Base-by-base conservation (phyloP, 2,329 filamentous ascomycete species). In the Ophiocordyceps australis region DNA sequence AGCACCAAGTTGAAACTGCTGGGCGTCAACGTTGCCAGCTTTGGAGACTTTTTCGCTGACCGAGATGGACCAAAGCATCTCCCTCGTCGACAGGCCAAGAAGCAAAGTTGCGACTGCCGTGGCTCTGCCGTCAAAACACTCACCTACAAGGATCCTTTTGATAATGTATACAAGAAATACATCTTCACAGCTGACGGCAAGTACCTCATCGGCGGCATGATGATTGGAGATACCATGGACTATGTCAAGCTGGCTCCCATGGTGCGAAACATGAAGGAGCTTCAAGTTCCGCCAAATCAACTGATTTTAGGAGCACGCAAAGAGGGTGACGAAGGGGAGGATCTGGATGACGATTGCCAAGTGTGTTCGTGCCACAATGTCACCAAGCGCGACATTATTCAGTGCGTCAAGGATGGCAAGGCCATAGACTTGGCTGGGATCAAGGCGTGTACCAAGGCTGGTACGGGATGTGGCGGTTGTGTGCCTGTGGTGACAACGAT, bases 321-420 rank as follows among this genome's bases (percentile, higher is more conserved):
- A 36, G 39, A 70, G 0, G 77, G 74, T 3, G 81, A 80, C 9
- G 78, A 66, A 16, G 73, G 60, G 1, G 79, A 79, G 36, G 81
- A 92, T 39, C 62, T 92, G 35, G 65, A 74, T 26, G 80, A 89
- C 38, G 80, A 89, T 41, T 80, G 79, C 0, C 85, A 93, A 44
- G 76, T 93, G 32, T 93, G 83, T 49, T 89, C 81, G 2, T 93
- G 83, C 39, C 83, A 93, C 57, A 93, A 93, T 44, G 83, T 93
- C 22, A 75, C 71, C 14, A 93, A 93, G 46, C 78, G 77, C 11
- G 79, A 86, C 38, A 60, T 93, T 1, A 69, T 75, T 23, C 64
- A 65, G 5, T 58, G 57, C 3, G 67, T 86, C 45, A 85, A 85
- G 38, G 70, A 76, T 27, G 82, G 79, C 20, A 72, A 64, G 3